These are phyloP conservation scores for Apiospora rasikravindrae DNA, from an alignment of 2,329 filamentous ascomycete species.

Conservation along the genomic window DNA sequence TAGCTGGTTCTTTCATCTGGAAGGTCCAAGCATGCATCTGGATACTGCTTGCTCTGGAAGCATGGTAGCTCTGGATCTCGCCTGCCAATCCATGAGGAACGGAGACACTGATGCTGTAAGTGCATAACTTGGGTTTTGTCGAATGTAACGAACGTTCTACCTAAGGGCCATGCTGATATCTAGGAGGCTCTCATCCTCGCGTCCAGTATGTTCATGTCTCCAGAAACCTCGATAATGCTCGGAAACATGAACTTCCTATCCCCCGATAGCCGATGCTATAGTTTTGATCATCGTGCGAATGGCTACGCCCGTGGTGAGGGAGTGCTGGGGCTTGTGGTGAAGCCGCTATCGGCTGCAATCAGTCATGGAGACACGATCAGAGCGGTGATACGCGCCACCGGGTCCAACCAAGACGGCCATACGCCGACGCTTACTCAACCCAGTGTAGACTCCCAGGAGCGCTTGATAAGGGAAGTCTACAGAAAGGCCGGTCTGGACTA, in stretches of 20 bases:
- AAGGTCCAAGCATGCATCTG: conserved; percentile 47
- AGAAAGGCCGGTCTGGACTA: conserved; percentile 4
- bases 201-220: too few relatives aligned
- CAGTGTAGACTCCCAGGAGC: conserved; percentile 30
- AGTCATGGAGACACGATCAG: conserved; percentile 40
- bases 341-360: conserved; percentile 51
- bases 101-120: conserved; percentile 9
- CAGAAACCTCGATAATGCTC: conserved; percentile 32
- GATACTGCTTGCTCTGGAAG: conserved; percentile 53
- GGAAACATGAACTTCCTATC: conserved; percentile 37
- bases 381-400: conserved; percentile 36
- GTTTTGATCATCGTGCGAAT: conserved; percentile 23
- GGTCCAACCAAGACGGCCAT: conserved; percentile 29
- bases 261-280: conserved; percentile 34
- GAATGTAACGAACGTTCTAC: too few relatives aligned
- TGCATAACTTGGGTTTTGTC: not conserved
- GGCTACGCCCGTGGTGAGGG: conserved; percentile 52
- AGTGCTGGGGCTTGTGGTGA: conserved; percentile 52
- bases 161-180: too few relatives aligned
- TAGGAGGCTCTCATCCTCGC: too few relatives aligned
- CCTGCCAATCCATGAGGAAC: conserved; percentile 42
- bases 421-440: conserved; percentile 29
- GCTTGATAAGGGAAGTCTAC: conserved; percentile 36
- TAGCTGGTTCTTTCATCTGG: conserved; percentile 47
- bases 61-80: conserved; percentile 48